Conservation (phyloP, 306 rosid species). For the Purshia tridentata region DNA sequence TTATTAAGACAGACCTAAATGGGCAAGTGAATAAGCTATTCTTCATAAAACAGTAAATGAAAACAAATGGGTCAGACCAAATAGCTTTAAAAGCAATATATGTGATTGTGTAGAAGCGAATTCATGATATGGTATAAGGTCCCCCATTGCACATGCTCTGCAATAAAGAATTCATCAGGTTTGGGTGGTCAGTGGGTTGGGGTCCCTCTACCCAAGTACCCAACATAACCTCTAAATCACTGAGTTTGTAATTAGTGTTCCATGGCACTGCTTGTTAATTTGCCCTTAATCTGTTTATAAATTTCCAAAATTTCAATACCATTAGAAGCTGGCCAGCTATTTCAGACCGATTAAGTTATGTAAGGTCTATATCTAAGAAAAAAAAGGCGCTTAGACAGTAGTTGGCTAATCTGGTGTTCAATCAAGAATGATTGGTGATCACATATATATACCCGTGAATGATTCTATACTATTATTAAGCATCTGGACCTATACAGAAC, state of each 20-base stretch:
- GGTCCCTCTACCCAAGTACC: conserved; percentile 9
- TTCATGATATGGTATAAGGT: conserved; percentile 26
- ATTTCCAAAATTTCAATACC: neutral
- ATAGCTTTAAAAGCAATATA: neutral
- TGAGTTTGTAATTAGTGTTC: conserved; percentile 2
- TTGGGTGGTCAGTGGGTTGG: conserved; percentile 37
- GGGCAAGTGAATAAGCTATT: conserved; percentile 21
- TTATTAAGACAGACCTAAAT: conserved; percentile 26
- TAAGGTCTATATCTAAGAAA: neutral
- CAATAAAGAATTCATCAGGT: conserved; percentile 42
- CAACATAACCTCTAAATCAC: neutral
- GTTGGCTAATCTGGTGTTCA: conserved; percentile 1
- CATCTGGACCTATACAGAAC: conserved; percentile 27
- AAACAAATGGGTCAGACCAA: conserved; percentile 1
- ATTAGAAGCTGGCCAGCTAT: neutral
- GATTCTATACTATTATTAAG: conserved; percentile 23
- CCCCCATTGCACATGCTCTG: conserved; percentile 45
- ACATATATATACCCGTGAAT: conserved; percentile 27
- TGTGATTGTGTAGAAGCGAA: conserved; percentile 7
- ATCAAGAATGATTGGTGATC: conserved; percentile 17
- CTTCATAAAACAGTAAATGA: conserved; percentile 13
- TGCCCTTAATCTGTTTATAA: neutral
- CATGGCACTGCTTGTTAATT: conserved; percentile 15
- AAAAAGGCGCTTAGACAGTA: neutral
- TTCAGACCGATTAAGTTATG: neutral